Conservation (phyloP, 2,329 filamentous ascomycete genomes). For the Zymoseptoria ardabiliae region DNA sequence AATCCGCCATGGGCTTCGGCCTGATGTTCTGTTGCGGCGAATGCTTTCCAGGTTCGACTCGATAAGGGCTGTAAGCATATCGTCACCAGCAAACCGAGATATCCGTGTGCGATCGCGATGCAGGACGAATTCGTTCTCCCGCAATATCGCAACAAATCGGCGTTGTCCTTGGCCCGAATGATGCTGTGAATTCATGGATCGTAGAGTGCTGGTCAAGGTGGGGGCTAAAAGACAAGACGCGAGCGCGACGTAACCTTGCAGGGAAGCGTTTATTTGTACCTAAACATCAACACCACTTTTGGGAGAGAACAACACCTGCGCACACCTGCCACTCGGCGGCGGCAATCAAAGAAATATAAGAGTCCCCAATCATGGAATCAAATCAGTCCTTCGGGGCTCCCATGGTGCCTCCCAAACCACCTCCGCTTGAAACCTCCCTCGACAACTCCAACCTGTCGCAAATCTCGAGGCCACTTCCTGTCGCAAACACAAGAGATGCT, state of each 20-base stretch:
- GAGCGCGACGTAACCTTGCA: not conserved
- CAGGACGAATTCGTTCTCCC: not conserved
- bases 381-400: not conserved
- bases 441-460: not conserved
- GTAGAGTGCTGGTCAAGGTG: not conserved
- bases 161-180: not conserved
- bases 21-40: not conserved
- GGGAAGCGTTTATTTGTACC: not conserved
- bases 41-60: not conserved
- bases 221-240: not conserved
- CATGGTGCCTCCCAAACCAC: not conserved
- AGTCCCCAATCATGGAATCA: not conserved
- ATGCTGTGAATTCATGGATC: not conserved
- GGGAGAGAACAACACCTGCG: not conserved
- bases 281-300: not conserved
- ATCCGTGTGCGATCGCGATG: not conserved
- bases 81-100: not conserved
- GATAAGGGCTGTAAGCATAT: not conserved
- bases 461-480: not conserved
- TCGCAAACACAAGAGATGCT: not conserved
- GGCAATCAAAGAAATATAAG: not conserved
- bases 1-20: not conserved
- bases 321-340: not conserved
- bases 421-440: not conserved
- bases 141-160: not conserved